A percentile compares a stretch with the other conserved stretches of the same genome.
These are phyloP conservation scores for Ceratocystis ficicola DNA, from an alignment of 2,329 filamentous ascomycete genomes.

Conservation along the genomic window DNA sequence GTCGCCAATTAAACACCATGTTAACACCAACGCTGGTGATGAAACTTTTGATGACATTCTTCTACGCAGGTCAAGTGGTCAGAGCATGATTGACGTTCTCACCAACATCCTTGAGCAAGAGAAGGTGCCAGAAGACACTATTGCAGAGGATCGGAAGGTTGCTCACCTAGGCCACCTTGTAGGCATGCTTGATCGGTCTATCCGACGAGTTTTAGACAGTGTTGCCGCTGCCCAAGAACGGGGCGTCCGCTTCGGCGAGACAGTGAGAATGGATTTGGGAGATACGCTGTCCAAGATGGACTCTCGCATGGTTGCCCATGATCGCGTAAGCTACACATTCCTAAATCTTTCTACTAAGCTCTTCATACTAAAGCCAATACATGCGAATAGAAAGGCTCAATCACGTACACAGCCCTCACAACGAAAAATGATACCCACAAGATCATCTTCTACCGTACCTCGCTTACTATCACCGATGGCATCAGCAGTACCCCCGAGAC, in stretches of 20 bases:
- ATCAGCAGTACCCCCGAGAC: constrained; percentile 40
- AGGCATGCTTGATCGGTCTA: constrained; percentile 44
- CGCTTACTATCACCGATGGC: constrained; percentile 43
- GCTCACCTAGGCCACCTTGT: constrained; percentile 54
- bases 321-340: constrained; percentile 8
- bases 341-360: background rate
- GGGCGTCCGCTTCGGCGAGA: constrained; percentile 53
- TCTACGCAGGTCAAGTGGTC: constrained; percentile 32
- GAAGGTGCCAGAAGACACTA: constrained; percentile 35
- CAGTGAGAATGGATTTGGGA: constrained; percentile 36
- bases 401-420: constrained; percentile 1
- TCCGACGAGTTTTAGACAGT: constrained; percentile 50
- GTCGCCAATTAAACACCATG: constrained; percentile 53
- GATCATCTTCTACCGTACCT: constrained; percentile 48
- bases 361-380: constrained; percentile 31
- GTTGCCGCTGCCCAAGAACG: constrained; percentile 58
- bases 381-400: constrained; percentile 24
- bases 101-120: constrained; percentile 27
- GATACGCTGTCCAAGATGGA: constrained; percentile 42
- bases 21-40: constrained; percentile 32
- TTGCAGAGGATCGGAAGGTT: constrained; percentile 36
- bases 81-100: constrained; percentile 8
- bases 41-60: constrained; percentile 27
- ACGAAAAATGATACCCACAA: constrained; percentile 3
- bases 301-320: constrained; percentile 40